Evolutionary conservation across 176 grass and related monocot genomes (phyloP).

Genomic region (Aegilops sharonensis): DNA sequence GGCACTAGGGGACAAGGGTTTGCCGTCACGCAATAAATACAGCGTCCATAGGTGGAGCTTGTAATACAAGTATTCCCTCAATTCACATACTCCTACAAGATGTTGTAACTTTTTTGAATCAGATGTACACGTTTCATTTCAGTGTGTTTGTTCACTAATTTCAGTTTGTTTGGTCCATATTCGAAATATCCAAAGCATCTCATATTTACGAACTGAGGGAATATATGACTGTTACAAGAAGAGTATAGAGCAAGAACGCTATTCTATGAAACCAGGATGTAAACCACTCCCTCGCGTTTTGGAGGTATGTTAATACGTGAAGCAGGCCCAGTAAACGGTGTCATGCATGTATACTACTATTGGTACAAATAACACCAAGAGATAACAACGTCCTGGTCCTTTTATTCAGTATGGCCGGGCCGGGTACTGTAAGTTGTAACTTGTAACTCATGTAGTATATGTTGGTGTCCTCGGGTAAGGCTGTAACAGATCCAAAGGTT

Average conservation of each 20-base stretch:
- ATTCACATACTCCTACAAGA: no score
- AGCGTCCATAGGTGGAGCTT: no score
- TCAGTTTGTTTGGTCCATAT: no score
- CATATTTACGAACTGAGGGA: no score
- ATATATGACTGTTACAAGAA: no score
- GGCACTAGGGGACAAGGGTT: not conserved
- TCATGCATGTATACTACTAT: no score
- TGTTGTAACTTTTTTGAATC: no score
- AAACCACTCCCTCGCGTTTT: not conserved
- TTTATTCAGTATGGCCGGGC: slow-evolving; percentile 8
- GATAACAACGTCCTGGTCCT: not conserved
- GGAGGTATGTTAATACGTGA: not conserved
- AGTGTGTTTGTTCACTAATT: no score
- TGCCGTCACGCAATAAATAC: not conserved
- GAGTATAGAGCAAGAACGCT: not conserved
- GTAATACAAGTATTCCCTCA: no score
- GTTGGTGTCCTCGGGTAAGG: not conserved
- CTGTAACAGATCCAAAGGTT: not conserved
- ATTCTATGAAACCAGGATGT: not conserved
- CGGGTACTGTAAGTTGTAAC: not conserved
- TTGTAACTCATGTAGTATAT: not conserved
- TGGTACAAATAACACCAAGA: not conserved
- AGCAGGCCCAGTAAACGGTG: not conserved
- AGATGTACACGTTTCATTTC: no score
- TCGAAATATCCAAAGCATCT: no score